These are phyloP conservation scores for Botryotinia globosa DNA, from an alignment of 2,329 filamentous ascomycete species.

Conservation along the genomic window DNA sequence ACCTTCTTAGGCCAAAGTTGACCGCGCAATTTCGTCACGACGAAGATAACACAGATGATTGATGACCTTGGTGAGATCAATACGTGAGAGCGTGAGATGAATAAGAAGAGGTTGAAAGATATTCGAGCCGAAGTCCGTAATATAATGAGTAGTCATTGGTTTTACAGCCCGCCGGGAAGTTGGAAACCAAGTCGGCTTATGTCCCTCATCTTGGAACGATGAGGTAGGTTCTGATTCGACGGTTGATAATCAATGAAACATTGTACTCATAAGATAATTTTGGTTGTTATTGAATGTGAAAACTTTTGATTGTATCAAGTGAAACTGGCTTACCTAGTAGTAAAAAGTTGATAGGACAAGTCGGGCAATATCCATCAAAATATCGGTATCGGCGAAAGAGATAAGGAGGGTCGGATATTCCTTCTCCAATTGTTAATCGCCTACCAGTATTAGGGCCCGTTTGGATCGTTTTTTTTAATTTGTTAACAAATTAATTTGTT, in stretches of 20 bases:
- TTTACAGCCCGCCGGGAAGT: too few relatives aligned
- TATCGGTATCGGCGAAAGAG: background rate
- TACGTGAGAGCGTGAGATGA: too few relatives aligned
- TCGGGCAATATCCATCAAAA: background rate
- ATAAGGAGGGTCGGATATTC: background rate
- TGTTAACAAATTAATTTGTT: too few relatives aligned
- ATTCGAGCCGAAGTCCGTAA: too few relatives aligned
- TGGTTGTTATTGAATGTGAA: background rate
- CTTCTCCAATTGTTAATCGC: background rate
- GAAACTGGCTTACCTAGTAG: background rate
- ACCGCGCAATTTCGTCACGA: too few relatives aligned
- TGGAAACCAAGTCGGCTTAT: background rate
- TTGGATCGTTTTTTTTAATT: too few relatives aligned
- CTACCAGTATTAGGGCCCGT: too few relatives aligned
- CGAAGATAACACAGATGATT: too few relatives aligned
- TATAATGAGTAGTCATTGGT: too few relatives aligned
- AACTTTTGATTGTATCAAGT: background rate
- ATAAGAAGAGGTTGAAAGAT: too few relatives aligned
- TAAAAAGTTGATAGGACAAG: background rate
- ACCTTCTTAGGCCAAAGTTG: too few relatives aligned
- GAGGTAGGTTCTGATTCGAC: fast-evolving
- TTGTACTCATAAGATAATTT: background rate
- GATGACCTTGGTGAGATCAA: too few relatives aligned
- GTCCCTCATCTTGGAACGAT: fast-evolving
- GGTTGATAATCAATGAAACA: background rate